Evolutionary conservation across 2,329 filamentous ascomycete species (phyloP).

Genomic region (Fusarium sulawesiense): DNA sequence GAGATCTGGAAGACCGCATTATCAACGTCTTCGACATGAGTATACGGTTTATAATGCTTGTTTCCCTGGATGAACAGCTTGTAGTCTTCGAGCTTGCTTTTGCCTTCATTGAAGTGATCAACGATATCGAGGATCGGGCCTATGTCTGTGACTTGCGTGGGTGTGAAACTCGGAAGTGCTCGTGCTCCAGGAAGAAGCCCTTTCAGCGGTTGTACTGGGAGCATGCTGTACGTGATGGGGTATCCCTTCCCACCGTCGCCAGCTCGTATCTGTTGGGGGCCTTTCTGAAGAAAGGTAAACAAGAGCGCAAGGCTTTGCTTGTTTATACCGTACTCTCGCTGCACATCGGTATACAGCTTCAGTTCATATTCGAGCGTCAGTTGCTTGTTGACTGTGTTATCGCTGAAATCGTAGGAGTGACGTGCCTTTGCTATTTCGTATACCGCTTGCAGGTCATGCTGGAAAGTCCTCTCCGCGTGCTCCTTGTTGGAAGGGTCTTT

Average conservation of each 20-base stretch:
- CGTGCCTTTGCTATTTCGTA: background rate
- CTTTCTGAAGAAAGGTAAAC: slow-evolving; percentile 1
- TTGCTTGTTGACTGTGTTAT: background rate
- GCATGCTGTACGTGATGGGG: slow-evolving; percentile 20
- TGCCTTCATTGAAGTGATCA: slow-evolving; percentile 1
- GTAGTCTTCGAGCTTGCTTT: slow-evolving; percentile 5
- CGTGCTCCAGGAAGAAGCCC: background rate
- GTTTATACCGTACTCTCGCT: background rate
- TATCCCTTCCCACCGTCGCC: slow-evolving; percentile 3
- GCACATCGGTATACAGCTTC: slow-evolving; percentile 24
- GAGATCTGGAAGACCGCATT: background rate
- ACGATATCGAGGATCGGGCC: slow-evolving; percentile 10
- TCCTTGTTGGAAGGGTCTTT: background rate
- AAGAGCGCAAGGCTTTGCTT: background rate
- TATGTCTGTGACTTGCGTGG: background rate
- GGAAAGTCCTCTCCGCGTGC: background rate
- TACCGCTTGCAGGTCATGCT: slow-evolving; percentile 7
- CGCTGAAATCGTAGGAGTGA: background rate
- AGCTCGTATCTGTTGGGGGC: background rate
- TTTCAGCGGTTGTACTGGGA: background rate
- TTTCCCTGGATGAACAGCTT: background rate
- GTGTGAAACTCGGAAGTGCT: background rate
- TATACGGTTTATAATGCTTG: background rate
- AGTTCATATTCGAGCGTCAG: slow-evolving; percentile 18
- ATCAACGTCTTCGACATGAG: background rate